Evolutionary conservation across 1,284 basidiomycete genomes (phyloP), one percentile per base, ranked within the genome.

Genomic region (Puccinia horiana): DNA sequence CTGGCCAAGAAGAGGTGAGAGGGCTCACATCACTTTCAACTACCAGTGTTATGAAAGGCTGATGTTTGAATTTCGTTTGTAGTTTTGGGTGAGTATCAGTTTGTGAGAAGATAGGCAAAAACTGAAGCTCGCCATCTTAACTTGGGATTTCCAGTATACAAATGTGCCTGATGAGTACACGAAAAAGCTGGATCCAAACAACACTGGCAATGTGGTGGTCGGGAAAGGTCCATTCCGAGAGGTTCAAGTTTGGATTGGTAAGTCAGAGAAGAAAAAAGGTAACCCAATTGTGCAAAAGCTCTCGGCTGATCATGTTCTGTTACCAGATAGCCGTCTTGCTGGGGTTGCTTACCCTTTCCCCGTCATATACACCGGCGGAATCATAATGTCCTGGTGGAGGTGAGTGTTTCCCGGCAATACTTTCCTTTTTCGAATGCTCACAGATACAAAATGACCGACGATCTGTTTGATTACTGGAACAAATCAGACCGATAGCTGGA

Each of bases 311-410:
- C 35, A 23, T 42, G 20, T 23, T 9, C 23, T 65, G 14, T 29
- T 32, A 4, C 26, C 29, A 81, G 79, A 94, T 83, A 91, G 91
- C 0, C 87, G 88, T 84, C 88, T 94, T 12, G 93, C 93, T 11
- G 93, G 93, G 1, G 90, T 91, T 26, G 92, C 90, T 2, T 92
- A 92, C 86, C 93, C 93, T 12, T 94, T 92, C 84, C 90, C 92
- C 2, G 91, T 92, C 44, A 91, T 94, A 56, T 94, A 93, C 85
- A 94, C 93, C 0, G 93, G 93, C n/a, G 93, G 92, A 0, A 91
- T 93, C 83, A 89, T 91, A 23, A 92, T 92, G 0, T 88, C 90
- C 0, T 89, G 91, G 61, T 94, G 93, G 93, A 90, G 61, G 80
- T 82, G 29, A 54, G 78, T 73, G n/a, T 81, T 49, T 14, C 44